Conservation (phyloP, 495 filamentous ascomycete species). For the Hypomontagnella monticulosa region DNA sequence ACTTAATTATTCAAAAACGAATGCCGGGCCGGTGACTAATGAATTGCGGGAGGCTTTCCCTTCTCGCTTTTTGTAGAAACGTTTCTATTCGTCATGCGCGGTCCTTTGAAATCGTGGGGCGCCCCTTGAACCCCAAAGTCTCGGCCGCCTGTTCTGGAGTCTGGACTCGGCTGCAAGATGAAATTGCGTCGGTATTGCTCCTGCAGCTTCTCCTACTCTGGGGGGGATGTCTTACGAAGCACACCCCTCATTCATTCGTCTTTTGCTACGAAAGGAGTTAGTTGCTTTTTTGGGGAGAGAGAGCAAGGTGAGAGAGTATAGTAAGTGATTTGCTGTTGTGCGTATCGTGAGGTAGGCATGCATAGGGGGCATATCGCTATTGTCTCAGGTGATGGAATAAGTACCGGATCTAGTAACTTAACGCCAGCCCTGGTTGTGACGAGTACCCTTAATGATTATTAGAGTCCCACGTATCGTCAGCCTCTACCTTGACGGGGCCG, state of each 20-base stretch:
- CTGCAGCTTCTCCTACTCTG: conserved; percentile 35
- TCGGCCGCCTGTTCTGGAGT: conserved; percentile 38
- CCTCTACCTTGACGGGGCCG: conserved; percentile 2
- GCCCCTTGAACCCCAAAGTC: conserved; percentile 35
- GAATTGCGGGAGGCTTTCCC: conserved; percentile 7
- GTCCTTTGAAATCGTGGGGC: conserved; percentile 41
- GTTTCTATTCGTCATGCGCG: conserved; percentile 31
- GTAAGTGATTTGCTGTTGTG: too few relatives aligned
- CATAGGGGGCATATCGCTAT: too few relatives aligned
- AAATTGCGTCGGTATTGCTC: conserved; percentile 47
- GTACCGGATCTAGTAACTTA: too few relatives aligned
- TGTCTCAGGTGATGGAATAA: too few relatives aligned
- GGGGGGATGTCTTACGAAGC: conserved; percentile 30
- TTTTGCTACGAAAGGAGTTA: background rate
- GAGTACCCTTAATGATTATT: too few relatives aligned
- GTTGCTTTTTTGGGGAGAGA: too few relatives aligned
- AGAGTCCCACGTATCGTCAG: background rate
- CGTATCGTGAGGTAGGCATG: too few relatives aligned
- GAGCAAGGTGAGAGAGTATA: too few relatives aligned
- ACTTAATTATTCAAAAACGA: conserved; percentile 1
- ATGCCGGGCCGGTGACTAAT: conserved; percentile 30
- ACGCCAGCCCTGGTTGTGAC: too few relatives aligned
- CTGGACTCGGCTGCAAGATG: conserved; percentile 43
- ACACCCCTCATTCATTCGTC: conserved; percentile 4
- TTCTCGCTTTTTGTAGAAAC: conserved; percentile 6